phyloP scores from a whole-genome alignment of 2,329 filamentous ascomycete species.

The Purpureocillium lavendulum region DNA sequence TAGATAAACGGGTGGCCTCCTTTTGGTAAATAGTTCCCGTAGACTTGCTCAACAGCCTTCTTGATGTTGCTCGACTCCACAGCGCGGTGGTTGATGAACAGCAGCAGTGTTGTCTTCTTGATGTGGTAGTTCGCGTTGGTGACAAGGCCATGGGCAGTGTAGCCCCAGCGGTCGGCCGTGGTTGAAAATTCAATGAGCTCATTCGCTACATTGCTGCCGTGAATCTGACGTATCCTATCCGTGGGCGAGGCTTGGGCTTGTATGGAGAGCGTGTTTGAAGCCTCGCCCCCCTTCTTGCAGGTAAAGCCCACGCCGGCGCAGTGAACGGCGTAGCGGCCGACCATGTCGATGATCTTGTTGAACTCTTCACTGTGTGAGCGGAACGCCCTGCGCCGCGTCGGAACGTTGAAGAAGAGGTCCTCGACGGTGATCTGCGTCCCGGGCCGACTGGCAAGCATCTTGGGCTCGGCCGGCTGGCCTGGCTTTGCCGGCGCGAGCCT shows the following conservation, averaged over 20 bases:
- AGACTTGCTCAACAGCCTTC: slow-evolving; percentile 85
- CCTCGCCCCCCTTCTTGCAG: slow-evolving; percentile 92
- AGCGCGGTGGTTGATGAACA: slow-evolving; percentile 95
- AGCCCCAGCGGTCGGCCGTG: slow-evolving; percentile 71
- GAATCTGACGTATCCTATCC: slow-evolving; percentile 84
- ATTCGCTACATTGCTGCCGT: slow-evolving; percentile 76
- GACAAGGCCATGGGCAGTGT: slow-evolving; percentile 70
- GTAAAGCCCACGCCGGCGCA: slow-evolving; percentile 88
- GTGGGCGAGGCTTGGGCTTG: slow-evolving; percentile 61
- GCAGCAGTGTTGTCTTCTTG: slow-evolving; percentile 76
- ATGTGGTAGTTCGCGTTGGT: slow-evolving; percentile 94
- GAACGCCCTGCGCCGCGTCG: slow-evolving; percentile 80
- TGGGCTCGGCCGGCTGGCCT: slow-evolving; percentile 78
- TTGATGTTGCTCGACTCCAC: slow-evolving; percentile 86
- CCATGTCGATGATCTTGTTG: slow-evolving; percentile 93
- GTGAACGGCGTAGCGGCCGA: slow-evolving; percentile 89
- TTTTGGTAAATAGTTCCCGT: slow-evolving; percentile 81
- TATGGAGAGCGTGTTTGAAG: slow-evolving; percentile 73
- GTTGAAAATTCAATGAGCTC: slow-evolving; percentile 73
- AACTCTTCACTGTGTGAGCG: slow-evolving; percentile 90
- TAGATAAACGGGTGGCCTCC: slow-evolving; percentile 92
- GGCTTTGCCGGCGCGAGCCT: slow-evolving; percentile 77
- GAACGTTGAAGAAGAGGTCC: slow-evolving; percentile 94
- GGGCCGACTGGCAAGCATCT: slow-evolving; percentile 74
- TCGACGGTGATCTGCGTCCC: slow-evolving; percentile 96